Conservation (phyloP, 1,139 yeast species). For the Ashbya aceris region DNA sequence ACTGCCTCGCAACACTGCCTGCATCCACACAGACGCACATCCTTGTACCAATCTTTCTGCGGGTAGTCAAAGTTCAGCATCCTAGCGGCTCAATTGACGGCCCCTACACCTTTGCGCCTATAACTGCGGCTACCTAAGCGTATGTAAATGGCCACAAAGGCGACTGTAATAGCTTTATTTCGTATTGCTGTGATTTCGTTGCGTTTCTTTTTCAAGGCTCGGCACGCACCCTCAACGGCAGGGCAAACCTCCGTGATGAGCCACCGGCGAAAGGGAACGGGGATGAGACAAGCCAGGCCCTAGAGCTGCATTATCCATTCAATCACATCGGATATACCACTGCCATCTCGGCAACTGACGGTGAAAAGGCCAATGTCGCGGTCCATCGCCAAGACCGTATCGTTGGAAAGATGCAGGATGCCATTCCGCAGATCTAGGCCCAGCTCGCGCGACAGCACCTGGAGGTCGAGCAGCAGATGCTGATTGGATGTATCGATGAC, state of each 20-base stretch:
- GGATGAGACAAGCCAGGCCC: background rate
- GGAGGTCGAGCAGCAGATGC: slow-evolving; percentile 14
- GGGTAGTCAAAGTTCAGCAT: background rate
- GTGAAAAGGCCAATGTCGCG: slow-evolving; percentile 17
- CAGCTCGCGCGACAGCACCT: slow-evolving; percentile 14
- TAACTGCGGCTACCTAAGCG: no score
- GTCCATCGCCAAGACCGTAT: slow-evolving; percentile 10
- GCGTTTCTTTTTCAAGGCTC: no score
- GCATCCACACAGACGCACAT: slow-evolving; percentile 3
- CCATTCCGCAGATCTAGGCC: slow-evolving; percentile 17
- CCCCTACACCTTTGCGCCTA: no score
- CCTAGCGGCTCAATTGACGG: no score
- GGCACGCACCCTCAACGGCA: no score
- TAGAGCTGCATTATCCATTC: slow-evolving; percentile 18
- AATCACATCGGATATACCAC: slow-evolving; percentile 12
- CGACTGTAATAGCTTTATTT: no score
- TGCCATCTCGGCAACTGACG: slow-evolving; percentile 18
- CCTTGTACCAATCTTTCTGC: slow-evolving; percentile 4
- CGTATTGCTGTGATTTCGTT: no score
- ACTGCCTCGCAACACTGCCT: background rate
- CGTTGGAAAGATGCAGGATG: slow-evolving; percentile 10
- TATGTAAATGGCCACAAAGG: no score
- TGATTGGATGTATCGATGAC: slow-evolving; percentile 12
- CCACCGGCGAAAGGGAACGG: background rate
- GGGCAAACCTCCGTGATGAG: no score